Evolutionary conservation across 2,329 filamentous ascomycete genomes (phyloP).

Genomic region (Botryotinia convoluta): DNA sequence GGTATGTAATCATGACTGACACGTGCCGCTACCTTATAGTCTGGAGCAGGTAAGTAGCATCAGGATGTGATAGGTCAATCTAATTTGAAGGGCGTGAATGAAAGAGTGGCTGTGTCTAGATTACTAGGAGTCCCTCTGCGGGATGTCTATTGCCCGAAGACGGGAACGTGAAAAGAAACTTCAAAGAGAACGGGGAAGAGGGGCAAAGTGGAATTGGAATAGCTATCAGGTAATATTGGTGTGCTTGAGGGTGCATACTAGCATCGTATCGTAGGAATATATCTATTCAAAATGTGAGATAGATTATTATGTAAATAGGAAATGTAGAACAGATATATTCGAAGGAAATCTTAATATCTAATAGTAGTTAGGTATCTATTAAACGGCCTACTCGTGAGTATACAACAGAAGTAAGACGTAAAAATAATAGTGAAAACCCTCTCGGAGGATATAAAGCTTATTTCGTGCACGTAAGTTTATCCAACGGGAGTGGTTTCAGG

Average conservation of each 20-base stretch:
- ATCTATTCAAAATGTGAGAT: neutral
- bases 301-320: neutral
- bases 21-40: neutral
- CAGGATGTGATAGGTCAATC: neutral
- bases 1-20: neutral
- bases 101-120: neutral
- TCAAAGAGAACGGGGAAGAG: neutral
- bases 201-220: neutral
- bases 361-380: neutral
- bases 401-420: neutral
- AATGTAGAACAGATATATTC: neutral
- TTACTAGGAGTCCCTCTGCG: neutral
- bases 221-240: neutral
- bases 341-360: neutral
- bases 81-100: neutral
- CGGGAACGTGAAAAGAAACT: neutral
- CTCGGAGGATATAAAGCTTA: neutral
- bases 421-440: neutral
- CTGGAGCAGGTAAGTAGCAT: neutral
- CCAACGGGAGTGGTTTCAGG: neutral
- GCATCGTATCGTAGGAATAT: neutral
- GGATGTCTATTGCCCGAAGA: neutral
- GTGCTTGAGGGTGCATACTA: neutral
- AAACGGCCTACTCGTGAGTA: neutral
- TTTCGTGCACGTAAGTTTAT: neutral